A percentile compares a stretch with the other conserved stretches of the same genome.
These are phyloP conservation scores for Ajuga reptans DNA, from an alignment of 305 asterid genomes.

Conservation along the genomic window DNA sequence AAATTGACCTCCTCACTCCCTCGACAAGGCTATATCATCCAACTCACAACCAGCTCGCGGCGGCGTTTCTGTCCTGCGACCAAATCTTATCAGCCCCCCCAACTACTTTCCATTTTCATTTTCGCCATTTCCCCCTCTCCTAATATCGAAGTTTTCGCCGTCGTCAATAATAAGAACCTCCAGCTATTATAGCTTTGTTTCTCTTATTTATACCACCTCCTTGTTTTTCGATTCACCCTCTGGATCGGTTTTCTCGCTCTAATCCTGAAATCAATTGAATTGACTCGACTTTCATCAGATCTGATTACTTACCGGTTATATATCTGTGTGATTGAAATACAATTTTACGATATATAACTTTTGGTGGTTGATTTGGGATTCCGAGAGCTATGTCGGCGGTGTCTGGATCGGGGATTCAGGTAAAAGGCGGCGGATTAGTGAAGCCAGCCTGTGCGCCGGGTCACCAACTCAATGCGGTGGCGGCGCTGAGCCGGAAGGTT, in stretches of 20 bases:
- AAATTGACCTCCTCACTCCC: slow-evolving; percentile 30
- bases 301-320: slow-evolving; percentile 20
- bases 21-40: slow-evolving; percentile 16
- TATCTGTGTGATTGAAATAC: slow-evolving; percentile 11
- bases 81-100: background rate
- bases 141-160: slow-evolving; percentile 17
- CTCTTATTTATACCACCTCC: background rate
- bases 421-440: slow-evolving; percentile 33
- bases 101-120: background rate
- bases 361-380: background rate
- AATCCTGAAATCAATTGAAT: slow-evolving; percentile 11
- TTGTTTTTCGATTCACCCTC: background rate
- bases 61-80: slow-evolving; percentile 30
- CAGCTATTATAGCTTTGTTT: background rate
- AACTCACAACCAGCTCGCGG: slow-evolving; percentile 28
- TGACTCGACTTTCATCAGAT: slow-evolving; percentile 20
- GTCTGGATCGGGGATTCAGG: slow-evolving; percentile 45
- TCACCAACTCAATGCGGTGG: slow-evolving; percentile 70
- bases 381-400: slow-evolving; percentile 54
- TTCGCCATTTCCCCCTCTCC: background rate
- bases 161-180: slow-evolving; percentile 23
- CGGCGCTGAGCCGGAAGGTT: slow-evolving; percentile 45
- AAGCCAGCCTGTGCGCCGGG: slow-evolving; percentile 46
- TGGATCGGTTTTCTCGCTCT: background rate
- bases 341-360: background rate